phyloP scores from a whole-genome alignment of 1,139 yeast genomes.

The Kodamaea derodonti region DNA sequence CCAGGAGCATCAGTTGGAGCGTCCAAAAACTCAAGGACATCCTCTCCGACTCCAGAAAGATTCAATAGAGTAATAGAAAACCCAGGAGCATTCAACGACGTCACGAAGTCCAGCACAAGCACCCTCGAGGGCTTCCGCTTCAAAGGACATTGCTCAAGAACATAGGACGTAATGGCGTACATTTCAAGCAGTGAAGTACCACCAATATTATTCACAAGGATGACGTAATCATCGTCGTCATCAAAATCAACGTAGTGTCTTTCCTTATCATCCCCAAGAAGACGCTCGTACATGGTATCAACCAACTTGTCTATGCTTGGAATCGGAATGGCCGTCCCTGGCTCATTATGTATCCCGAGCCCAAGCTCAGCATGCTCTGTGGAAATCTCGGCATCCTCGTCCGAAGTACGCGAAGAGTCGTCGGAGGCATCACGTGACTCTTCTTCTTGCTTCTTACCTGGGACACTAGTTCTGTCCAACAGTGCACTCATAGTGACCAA shows the following conservation, averaged over 20 bases:
- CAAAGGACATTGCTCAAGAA: conserved; percentile 46
- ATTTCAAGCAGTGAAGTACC: conserved; percentile 80
- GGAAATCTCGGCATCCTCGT: too few relatives aligned
- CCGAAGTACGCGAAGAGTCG: too few relatives aligned
- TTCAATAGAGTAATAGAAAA: conserved; percentile 77
- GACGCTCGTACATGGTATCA: conserved; percentile 47
- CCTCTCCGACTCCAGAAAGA: conserved; percentile 39
- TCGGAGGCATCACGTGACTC: conserved; percentile 39
- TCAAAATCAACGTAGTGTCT: conserved; percentile 70
- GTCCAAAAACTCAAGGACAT: conserved; percentile 53
- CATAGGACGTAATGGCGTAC: conserved; percentile 57
- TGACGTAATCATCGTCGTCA: conserved; percentile 58
- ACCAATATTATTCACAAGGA: conserved; percentile 77
- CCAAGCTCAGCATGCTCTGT: conserved; percentile 93
- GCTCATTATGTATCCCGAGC: conserved; percentile 94
- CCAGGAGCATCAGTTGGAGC: conserved; percentile 76
- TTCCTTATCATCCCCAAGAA: conserved; percentile 57
- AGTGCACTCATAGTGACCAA: conserved; percentile 88
- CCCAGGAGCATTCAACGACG: conserved; percentile 90
- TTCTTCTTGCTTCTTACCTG: conserved; percentile 61
- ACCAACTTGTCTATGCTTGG: conserved; percentile 61
- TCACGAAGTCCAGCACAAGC: conserved; percentile 71
- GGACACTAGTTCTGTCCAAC: conserved; percentile 84
- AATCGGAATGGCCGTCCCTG: conserved; percentile 71
- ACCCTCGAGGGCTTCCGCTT: conserved; percentile 55